These are phyloP conservation scores for Ophiostoma quercus DNA, from an alignment of 2,329 filamentous ascomycete species.

Conservation along the genomic window DNA sequence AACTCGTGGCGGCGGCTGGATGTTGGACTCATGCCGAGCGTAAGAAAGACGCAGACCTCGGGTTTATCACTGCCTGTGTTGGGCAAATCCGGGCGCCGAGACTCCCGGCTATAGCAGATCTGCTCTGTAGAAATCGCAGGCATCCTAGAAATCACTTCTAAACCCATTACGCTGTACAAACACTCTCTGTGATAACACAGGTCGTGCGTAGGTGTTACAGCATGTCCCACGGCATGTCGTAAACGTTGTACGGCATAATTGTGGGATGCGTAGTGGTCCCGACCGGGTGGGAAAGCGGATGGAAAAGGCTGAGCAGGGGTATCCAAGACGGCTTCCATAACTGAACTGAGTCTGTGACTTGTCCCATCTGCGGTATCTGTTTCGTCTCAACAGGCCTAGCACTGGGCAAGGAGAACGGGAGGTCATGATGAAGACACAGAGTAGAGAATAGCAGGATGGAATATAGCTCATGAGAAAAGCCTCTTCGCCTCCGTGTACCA, in stretches of 20 bases:
- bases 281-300: neutral
- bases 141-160: too few relatives aligned
- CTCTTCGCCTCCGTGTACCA: neutral
- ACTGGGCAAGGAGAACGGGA: neutral
- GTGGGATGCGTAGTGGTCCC: slow-evolving; percentile 1
- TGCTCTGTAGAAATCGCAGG: neutral
- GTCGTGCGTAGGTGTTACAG: neutral
- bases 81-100: neutral
- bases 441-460: neutral
- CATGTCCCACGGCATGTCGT: neutral
- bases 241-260: neutral
- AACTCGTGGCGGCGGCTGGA: neutral
- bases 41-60: neutral
- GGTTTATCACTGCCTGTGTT: neutral
- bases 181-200: neutral
- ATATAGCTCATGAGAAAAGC: neutral
- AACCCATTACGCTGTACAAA: neutral
- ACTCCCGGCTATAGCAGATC: neutral
- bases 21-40: neutral
- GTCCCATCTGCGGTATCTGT: neutral
- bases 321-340: neutral
- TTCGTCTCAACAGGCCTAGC: neutral
- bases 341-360: neutral
- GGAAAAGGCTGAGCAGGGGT: neutral
- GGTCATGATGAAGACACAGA: neutral